Base-by-base conservation (phyloP, 2,329 filamentous ascomycete species). In the Penicillium capsulatum region DNA sequence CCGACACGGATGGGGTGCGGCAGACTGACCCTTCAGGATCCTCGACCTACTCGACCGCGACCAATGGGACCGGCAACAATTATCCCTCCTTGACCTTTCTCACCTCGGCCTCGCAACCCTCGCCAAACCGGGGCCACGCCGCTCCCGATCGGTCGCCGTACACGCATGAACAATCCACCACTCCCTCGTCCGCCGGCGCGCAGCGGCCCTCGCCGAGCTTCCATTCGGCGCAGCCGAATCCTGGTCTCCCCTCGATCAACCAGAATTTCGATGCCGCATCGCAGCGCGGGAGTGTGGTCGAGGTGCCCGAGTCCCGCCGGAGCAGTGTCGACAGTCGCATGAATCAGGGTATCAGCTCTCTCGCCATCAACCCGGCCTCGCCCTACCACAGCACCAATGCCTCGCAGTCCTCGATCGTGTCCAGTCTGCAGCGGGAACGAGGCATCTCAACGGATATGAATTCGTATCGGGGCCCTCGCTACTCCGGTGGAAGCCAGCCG, bases 171-270 rank as follows among this genome's bases (percentile, higher is more conserved):
- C 61, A 64, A 41, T 60, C 65, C 8, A 65, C 54, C 26, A 52
- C 57, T 4, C 59, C 63, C 11, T 63, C 63, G 8, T 65, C 67
- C 13, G 58, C 65, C 1, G 64, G 60, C 14, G 53, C 62, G 9
- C 61, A 68, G 24, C 52, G 54, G 29, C 61, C 64, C 9, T 65
- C 64, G 1, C 67, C 66, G 2, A 63, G 58, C 31, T 68, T 66
- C 40, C 50, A 57, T 22, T 56, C 60, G 3, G 59, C 56, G 49
- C 69, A 60, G 48, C 66, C 57, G 20, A 67, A 54, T 47, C 66
- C 66, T 50, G 63, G 69, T 28, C 61, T 81, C 7, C 77, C 79
- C 2, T 76, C 77, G 0, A 72, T 81, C 46, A 80, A 79, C 36
- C 76, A 80, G 50, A 76, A 76, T 45, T 70, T 74, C 31, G 76